phyloP scores from a whole-genome alignment of 1,284 basidiomycete species.

The Earliella scabrosa region DNA sequence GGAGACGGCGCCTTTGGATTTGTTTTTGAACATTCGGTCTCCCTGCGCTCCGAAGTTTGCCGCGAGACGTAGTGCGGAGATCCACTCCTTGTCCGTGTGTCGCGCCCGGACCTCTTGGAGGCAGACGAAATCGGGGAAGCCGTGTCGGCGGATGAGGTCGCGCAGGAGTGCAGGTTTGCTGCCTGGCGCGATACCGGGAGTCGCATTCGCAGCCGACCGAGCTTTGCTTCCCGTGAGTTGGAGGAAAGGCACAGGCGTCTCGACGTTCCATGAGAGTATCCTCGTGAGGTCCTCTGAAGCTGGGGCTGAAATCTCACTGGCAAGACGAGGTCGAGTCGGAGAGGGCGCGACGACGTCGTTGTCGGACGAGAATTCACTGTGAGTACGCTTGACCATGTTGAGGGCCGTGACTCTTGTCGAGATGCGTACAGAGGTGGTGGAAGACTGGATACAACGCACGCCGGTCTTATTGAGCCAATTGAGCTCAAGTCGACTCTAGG shows the following conservation, averaged over 20 bases:
- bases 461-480: no score
- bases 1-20: neutral
- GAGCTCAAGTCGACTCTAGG: no score
- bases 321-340: conserved; percentile 3
- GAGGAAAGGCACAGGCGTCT: conserved; percentile 32
- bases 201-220: conserved; percentile 16
- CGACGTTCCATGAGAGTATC: conserved; percentile 32
- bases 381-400: conserved; percentile 19
- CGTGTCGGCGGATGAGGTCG: conserved; percentile 26
- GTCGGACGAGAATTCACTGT: conserved; percentile 1
- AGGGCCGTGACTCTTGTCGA: neutral
- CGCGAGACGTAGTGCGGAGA: conserved; percentile 26
- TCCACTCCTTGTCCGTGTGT: conserved; percentile 31
- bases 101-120: conserved; percentile 34
- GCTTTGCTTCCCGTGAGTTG: conserved; percentile 24
- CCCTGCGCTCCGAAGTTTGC: conserved; percentile 17
- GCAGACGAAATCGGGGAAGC: conserved; percentile 31
- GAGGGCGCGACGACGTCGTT: neutral
- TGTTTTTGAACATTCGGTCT: neutral
- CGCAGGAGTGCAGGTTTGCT: conserved; percentile 25
- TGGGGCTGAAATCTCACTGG: neutral
- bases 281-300: conserved; percentile 3
- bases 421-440: no score
- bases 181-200: conserved; percentile 12
- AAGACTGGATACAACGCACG: no score